A percentile compares a stretch with the other conserved stretches of the same genome.
These are phyloP conservation scores for Diplocarpon rosae DNA, from an alignment of 2,329 filamentous ascomycete genomes.

Conservation along the genomic window DNA sequence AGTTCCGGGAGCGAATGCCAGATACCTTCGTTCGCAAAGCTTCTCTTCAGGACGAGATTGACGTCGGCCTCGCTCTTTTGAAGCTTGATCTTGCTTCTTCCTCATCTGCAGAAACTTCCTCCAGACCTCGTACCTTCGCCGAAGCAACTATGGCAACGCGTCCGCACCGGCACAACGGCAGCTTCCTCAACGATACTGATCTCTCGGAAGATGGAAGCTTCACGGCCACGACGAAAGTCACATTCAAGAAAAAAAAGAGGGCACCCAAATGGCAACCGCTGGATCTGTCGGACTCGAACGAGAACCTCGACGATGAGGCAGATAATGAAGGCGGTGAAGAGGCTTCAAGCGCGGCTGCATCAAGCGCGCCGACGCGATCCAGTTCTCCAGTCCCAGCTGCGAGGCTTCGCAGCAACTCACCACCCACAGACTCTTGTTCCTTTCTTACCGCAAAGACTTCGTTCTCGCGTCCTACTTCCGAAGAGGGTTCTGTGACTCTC, in stretches of 20 bases:
- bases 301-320: neutral
- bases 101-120: neutral
- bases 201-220: neutral
- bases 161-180: neutral
- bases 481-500: no score
- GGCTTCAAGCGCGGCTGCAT: conserved; percentile 1
- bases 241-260: conserved; percentile 3
- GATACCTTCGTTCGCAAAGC: neutral
- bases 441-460: neutral
- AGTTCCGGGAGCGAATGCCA: neutral
- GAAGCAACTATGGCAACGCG: conserved; percentile 3
- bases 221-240: neutral
- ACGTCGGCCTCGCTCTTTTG: conserved; percentile 3
- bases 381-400: neutral
- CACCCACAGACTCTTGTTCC: neutral
- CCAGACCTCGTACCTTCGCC: conserved; percentile 2
- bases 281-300: conserved; percentile 1
- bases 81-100: neutral
- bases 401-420: neutral
- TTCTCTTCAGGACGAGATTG: conserved; percentile 4
- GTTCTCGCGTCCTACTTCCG: no score
- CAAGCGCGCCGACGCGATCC: conserved; percentile 2
- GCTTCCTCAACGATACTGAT: neutral
- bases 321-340: conserved; percentile 2
- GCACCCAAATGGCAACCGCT: conserved; percentile 1